Evolutionary conservation across 2,329 filamentous ascomycete species (phyloP), one percentile per base, ranked within the genome.

Genomic region (Fusarium falciforme): DNA sequence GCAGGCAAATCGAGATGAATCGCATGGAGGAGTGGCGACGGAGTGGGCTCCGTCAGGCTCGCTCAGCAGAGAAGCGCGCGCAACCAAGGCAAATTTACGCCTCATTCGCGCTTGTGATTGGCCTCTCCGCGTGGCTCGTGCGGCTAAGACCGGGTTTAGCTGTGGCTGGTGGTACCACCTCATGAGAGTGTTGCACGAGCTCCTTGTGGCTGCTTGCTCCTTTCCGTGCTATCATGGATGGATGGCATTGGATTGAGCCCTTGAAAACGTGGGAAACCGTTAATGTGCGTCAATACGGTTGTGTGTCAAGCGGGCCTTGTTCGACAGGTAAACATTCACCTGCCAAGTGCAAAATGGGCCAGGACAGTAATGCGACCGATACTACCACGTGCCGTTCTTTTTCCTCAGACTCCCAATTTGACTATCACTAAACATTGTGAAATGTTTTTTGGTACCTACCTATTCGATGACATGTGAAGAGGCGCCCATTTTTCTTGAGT

Each of bases 1-100:
- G 72, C 47, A 75, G 64, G 64, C 60, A 68, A 40, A 78, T 78
- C 75, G 71, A 74, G 76, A 78, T 78, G 72, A 63, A 76, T 77
- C 70, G 74, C 67, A 76, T 78, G 67, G 72, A 77, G 70, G 73
- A 70, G 71, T 76, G 71, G 71, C 72, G 68, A 54, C 47, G 47
- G 47, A 62, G 61, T 55, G 61, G 35, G 67, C 67, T 74, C 70
- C 64, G 70, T 73, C 72, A 68, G 65, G 70, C 66, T 72, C 47
- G 25, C 25, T 49, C 38, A 68, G 68, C 66, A 61, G 52, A 33
- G 70, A 73, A 71, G 52, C 72, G 70, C 73, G 73, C 71, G 70
- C 72, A 59, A 52, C 57, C 47, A 66, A 66, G 67, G 67, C 64
- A 73, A 70, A 74, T 75, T 72, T 67, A 70, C 71, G 67, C 61